Conservation (phyloP, 352 stramenopile genomes). For the Globisporangium perplexum region DNA sequence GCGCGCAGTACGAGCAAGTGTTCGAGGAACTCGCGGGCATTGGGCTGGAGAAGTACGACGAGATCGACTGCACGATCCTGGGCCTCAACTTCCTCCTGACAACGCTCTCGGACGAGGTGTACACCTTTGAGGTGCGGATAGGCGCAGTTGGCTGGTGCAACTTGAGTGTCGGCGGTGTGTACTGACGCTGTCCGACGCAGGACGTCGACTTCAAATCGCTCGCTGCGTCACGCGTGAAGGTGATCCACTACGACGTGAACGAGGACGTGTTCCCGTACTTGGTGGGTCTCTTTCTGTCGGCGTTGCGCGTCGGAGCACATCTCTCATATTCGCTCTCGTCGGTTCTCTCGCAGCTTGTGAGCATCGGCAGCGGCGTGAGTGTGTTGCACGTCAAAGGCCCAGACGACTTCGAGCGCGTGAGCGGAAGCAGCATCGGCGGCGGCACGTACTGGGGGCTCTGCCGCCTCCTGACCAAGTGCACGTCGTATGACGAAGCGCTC, state of each 20-base stretch:
- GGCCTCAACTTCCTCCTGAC: slow-evolving; percentile 97
- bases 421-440: slow-evolving; percentile 96
- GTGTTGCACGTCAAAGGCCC: slow-evolving; percentile 93
- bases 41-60: slow-evolving; percentile 82
- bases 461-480: slow-evolving; percentile 89
- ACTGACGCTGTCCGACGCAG: slow-evolving; percentile 11
- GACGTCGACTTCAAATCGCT: slow-evolving; percentile 81
- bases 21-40: slow-evolving; percentile 82
- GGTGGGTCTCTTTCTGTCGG: slow-evolving; percentile 30
- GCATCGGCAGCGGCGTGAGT: slow-evolving; percentile 97
- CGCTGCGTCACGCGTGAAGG: slow-evolving; percentile 65
- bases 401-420: slow-evolving; percentile 95
- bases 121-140: slow-evolving; percentile 91
- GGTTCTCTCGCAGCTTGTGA: slow-evolving; percentile 86
- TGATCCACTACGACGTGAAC: slow-evolving; percentile 70
- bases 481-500: slow-evolving; percentile 80
- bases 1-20: slow-evolving; percentile 47
- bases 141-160: neutral
- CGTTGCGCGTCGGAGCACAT: too few species aligned
- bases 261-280: slow-evolving; percentile 85
- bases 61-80: slow-evolving; percentile 96
- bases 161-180: neutral
- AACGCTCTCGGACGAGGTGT: slow-evolving; percentile 95
- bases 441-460: slow-evolving; percentile 99
- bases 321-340: too few species aligned